Evolutionary conservation across 345 rosid species (phyloP), one percentile per base, ranked within the genome.

Genomic region (Camelina laxa): DNA sequence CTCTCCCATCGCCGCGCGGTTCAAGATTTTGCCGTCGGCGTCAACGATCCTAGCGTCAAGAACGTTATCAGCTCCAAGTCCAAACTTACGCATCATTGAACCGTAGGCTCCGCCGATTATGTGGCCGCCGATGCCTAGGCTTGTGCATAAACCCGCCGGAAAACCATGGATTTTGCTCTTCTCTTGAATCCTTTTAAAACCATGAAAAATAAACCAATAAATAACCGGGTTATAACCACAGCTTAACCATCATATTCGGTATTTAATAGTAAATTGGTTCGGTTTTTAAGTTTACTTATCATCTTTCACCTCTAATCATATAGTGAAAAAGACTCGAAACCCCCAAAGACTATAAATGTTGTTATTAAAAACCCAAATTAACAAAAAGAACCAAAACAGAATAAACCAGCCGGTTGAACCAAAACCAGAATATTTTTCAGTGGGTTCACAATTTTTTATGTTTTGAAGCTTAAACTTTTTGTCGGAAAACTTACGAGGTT

Each of bases 1-100:
- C 58, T 90, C 89, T 3, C 96, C 91, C 91, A 87, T 90, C 1
- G 88, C 72, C 2, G 83, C 79, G 14, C 94, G 70, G 39, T 91
- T 87, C 2, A 88, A 80, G 33, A 88, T 70, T 27, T 73, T 81
- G n/a, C 96, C 93, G 22, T 76, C 55, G 2, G 72, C 88, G 71
- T 84, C 80, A 7, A 90, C 77, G 9, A 90, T 87, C 50, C 85
- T 77, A 7, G 93, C 96, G 74, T 90, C 96, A 0, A 88, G 50
- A 13, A 87, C 96, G 82, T 90, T 90, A 58, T 90, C 96, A 12
- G 82, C 94, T 42, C 90, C 97, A 7, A 88, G 92, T 7, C 97
- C 97, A 30, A 76, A 87, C 72, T 85, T 91, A 13, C 92, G 82
- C 94, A 90, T 87, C 94, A 90, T 83, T 17, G 88, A 49, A 31